Base-by-base conservation (phyloP, 2,329 filamentous ascomycete species). In the Phaeosphaeria sp. region DNA sequence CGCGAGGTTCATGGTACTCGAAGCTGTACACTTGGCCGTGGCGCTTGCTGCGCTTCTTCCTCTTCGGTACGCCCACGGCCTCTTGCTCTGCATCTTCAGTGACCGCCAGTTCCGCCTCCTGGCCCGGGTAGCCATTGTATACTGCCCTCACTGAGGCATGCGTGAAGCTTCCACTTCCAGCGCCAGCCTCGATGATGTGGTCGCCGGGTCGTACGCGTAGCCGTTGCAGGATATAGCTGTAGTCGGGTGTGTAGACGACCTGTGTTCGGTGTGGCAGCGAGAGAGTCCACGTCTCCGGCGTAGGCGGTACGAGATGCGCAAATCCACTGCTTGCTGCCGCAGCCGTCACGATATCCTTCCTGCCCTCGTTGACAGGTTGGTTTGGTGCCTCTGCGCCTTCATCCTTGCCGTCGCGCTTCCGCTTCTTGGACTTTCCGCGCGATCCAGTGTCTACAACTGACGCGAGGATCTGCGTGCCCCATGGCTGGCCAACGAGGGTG, bases 361-460 rank as follows among this genome's bases (percentile, higher is more conserved):
- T 75, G 57, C 77, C 71, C 49, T 79, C 77, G 27, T 76, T 65
- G 22, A 55, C 59, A 44, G 63, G 67, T 48, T 46, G 50, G 6
- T 46, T 53, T 39, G 63, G 39, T 27, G 64, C 62, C 3, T 58
- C 60, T 23, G 59, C 60, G 17, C 59, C 65, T 33, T 72, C 68
- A 48, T 77, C 74, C 30, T 73, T 72, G 30, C 71, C 76, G 20
- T 78, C 79, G 50, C 79, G 73, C 68, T 82, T 83, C 54, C 85
- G 82, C 77, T 82, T 80, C 69, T 72, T 72, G 7, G 65, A 68
- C 51, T 90, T 85, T 33, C 92, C 92, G 67, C 93, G 84, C n/a
- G 92, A 95, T 13, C 93, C 93, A 0, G 93, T 97, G 71, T 97
- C 92, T 55, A 97, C 93, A 30, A 89, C 87, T 1, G 93, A 97